phyloP scores from a whole-genome alignment of 2,329 filamentous ascomycete species.

The Plectosphaerella sp. region DNA sequence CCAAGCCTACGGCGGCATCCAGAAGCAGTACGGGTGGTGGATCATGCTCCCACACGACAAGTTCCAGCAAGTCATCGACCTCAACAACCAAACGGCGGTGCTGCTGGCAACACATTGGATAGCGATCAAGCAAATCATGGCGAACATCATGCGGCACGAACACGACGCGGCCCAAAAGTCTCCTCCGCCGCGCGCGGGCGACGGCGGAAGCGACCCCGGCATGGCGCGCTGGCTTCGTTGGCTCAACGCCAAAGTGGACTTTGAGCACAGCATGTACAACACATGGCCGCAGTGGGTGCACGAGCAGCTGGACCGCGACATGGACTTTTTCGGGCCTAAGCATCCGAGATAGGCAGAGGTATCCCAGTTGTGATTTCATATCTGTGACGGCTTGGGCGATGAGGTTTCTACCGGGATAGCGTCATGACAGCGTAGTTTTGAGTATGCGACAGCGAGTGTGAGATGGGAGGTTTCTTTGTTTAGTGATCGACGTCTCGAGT shows the following conservation, averaged over 20 bases:
- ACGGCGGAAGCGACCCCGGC: constrained; percentile 19
- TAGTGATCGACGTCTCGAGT: too few species aligned
- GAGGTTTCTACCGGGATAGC: too few species aligned
- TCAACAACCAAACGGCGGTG: constrained; percentile 38
- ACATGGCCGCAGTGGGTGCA: constrained; percentile 53
- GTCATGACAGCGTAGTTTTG: too few species aligned
- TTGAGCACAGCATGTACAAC: constrained; percentile 40
- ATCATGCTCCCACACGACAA: constrained; percentile 49
- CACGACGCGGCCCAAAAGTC: constrained; percentile 23
- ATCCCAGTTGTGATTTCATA: too few species aligned
- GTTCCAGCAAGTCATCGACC: constrained; percentile 46
- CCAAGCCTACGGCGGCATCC: constrained; percentile 45
- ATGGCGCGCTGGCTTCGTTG: constrained; percentile 46
- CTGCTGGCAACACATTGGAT: constrained; percentile 52
- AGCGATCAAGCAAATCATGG: constrained; percentile 50
- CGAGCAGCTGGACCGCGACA: constrained; percentile 39
- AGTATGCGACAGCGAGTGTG: too few species aligned
- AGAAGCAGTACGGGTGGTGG: constrained; percentile 51
- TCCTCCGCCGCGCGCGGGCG: constrained; percentile 14
- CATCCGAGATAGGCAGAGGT: neutral
- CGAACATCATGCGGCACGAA: constrained; percentile 38
- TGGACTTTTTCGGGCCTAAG: constrained; percentile 38
- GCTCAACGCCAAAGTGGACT: constrained; percentile 42
- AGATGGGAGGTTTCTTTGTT: too few species aligned
- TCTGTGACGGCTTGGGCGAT: too few species aligned